Base-by-base conservation (phyloP, 1,284 basidiomycete genomes). In the Cutaneotrichosporon sp. region DNA sequence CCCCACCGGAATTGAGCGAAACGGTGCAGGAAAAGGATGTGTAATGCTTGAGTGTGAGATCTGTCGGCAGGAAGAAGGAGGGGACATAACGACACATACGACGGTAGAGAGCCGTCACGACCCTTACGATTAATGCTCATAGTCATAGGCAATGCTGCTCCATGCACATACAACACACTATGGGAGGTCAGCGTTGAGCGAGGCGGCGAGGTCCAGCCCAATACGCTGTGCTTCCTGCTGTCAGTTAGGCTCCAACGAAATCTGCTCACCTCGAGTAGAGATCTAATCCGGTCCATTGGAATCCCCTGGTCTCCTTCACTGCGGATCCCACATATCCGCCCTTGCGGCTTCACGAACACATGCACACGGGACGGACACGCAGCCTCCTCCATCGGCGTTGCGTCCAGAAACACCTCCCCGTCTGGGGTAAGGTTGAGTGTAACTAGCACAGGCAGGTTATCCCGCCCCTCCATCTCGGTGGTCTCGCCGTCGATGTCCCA, bases 401-500 rank as follows among this genome's bases (percentile, higher is more conserved):
- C 72, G 52, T 75, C 74, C 27, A 75, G 34, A 55, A 75, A 75
- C 14, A 66, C 44, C 5, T 51, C 59, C 4, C 54, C 42, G 1
- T 43, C 48, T n/a, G 68, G 70, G 1, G 70, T 71, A 32, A 75
- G 51, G 52, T 74, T 65, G 7, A 75, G 56, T 4, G 70, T 70
- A 9, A 75, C 64, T 29, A 71, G 52, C 2, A 74, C 71, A 1
- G 74, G 72, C 38, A 75, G 49, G 3, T 60, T 52, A 20, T 69
- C 63, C 45, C 72, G 59, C 1, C 56, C 60, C n/a, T 60, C 27
- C 43, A 70, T 31, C n/a, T 27, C 49, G 27, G 56, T 52, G 3
- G 57, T 42, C 10, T 64, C 68, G 17, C 63, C 67, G 48, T 70
- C 71, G 49, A 75, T 46, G 57, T 75, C 74, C 74, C 74, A 75